Conservation (phyloP, 345 rosid genomes). For the Moricandia arvensis region DNA sequence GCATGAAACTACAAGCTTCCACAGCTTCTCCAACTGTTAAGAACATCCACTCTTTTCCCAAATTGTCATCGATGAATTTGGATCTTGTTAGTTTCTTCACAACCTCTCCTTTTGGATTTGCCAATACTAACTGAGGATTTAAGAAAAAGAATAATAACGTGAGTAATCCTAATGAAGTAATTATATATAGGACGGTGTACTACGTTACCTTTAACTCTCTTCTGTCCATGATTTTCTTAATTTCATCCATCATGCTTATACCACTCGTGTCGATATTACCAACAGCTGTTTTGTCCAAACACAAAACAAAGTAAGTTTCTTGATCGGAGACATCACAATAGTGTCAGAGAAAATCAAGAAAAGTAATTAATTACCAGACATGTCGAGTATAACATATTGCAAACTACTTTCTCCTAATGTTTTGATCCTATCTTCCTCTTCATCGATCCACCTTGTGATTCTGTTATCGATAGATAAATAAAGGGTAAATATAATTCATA, state of each 20-base stretch:
- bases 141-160: too few species aligned
- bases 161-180: too few species aligned
- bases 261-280: conserved; percentile 96
- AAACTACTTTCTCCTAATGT: conserved; percentile 56
- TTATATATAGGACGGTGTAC: too few species aligned
- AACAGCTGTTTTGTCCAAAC: conserved; percentile 48
- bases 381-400: conserved; percentile 71
- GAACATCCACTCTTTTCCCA: conserved; percentile 81
- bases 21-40: conserved; percentile 90
- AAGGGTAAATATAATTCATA: background rate
- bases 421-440: conserved; percentile 70
- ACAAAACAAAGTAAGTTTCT: background rate
- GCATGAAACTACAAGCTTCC: conserved; percentile 75
- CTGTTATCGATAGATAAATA: conserved; percentile 34
- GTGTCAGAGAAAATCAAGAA: background rate
- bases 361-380: conserved; percentile 53
- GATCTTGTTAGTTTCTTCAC: conserved; percentile 40
- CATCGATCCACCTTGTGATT: conserved; percentile 83
- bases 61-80: conserved; percentile 19
- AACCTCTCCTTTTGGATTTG: conserved; percentile 43
- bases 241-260: conserved; percentile 79
- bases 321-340: background rate
- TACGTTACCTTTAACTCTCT: conserved; percentile 63
- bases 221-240: conserved; percentile 54
- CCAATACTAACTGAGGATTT: conserved; percentile 32